These are phyloP conservation scores for Chenopodium formosanum DNA, from an alignment of 148 eudicot species.

Conservation along the genomic window DNA sequence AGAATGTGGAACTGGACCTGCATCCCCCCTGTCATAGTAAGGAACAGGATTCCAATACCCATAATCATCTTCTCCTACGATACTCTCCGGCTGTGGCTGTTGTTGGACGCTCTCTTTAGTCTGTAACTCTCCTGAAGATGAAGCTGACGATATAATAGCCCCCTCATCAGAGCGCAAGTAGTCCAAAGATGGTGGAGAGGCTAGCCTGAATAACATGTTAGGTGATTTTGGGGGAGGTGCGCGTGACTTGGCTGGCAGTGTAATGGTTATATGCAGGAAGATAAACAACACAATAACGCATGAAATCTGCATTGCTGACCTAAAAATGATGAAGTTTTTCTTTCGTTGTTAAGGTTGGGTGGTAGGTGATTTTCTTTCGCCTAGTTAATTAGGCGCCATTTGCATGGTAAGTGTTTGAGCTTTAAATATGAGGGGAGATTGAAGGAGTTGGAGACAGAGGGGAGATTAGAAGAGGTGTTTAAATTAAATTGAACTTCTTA, in stretches of 20 bases:
- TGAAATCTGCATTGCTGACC: constrained; percentile 28
- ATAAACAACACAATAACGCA: constrained; percentile 13
- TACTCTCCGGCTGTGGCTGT: background rate
- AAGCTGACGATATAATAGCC: background rate
- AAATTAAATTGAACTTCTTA: constrained; percentile 1
- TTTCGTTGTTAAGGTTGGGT: background rate
- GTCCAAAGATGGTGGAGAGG: background rate
- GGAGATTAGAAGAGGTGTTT: constrained; percentile 6
- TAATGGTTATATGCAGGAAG: constrained; percentile 8
- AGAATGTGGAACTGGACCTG: constrained; percentile 33
- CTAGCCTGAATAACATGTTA: background rate
- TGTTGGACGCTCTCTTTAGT: background rate
- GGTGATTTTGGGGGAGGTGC: constrained; percentile 6
- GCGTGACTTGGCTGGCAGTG: background rate
- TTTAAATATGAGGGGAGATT: background rate
- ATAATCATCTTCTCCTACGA: constrained; percentile 35
- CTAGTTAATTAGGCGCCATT: background rate
- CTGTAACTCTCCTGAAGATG: background rate
- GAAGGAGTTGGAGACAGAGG: background rate
- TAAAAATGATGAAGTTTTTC: background rate
- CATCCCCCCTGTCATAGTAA: constrained; percentile 24
- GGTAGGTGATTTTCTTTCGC: background rate
- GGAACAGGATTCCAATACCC: constrained; percentile 45
- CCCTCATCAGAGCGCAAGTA: background rate
- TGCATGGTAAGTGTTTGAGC: background rate